Evolutionary conservation across 192 early-diverging fungal genomes (phyloP), one percentile per base, ranked within the genome.

Genomic region (Entophlyctis luteolus): DNA sequence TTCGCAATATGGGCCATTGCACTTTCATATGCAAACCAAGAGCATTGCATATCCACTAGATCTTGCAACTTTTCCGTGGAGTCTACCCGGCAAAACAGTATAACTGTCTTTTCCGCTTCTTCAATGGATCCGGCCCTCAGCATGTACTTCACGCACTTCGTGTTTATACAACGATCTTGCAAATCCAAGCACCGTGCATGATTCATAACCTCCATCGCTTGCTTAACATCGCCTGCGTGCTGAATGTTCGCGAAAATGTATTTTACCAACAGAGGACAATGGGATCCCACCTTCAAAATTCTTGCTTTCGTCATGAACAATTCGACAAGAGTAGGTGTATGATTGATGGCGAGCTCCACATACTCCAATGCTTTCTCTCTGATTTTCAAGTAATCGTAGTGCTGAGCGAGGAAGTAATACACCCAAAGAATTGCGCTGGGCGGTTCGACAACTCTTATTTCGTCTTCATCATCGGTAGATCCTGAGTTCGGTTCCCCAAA

Each of bases 71-170:
- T 88, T 59, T 90, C 83, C 31, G 82, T 59, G 3, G 60, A 54
- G 53, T 79, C 77, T 70, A 88, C 89, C 46, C 88, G 82, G 2
- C 91, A 87, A 78, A 98, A 97, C 57, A 94, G 63, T 5, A 87
- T 78, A 31, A 93, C 84, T 8, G 87, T 91, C 72, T 88, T 87
- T 54, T 95, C 90, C 1, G 96, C 96, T 67, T 92, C 88, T 3
- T 77, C 85, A n/a, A 91, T 72, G 33, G 91, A 76, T 70, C 89
- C 83, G 50, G 88, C 84, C 56, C 91, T 85, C 33, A 96, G 78
- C 89, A 93, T 90, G 75, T 98, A 98, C 73, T 96, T 96, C 14
- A 89, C 85, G 62, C 88, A 89, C 73, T 95, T 96, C 16, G 92
- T 84, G 78, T 96, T 98, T 79, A 97, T 86, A 62, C 89, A 96